Percentiles rank a stretch among this genome's conserved stretches.
These are phyloP conservation scores for Coniferiporia weirii DNA, from an alignment of 1,284 basidiomycete species.

Conservation along the genomic window DNA sequence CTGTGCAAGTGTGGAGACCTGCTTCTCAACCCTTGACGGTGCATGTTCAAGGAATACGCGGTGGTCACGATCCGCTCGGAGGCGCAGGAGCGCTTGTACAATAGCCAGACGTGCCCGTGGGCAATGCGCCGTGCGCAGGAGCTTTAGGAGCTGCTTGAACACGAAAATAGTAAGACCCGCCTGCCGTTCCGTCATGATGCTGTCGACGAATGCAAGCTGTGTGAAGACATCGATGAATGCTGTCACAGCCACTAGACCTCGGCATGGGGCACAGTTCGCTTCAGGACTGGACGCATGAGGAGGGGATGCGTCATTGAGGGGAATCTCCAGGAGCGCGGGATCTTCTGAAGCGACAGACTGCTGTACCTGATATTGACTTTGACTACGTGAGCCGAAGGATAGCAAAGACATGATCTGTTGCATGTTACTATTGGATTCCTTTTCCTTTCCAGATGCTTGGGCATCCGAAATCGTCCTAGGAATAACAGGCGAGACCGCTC, in stretches of 20 bases:
- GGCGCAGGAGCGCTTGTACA: conserved; percentile 84
- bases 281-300: background rate
- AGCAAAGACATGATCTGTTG: conserved; percentile 58
- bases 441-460: conserved; percentile 30
- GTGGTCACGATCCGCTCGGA: conserved; percentile 91
- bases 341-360: conserved; percentile 4
- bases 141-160: conserved; percentile 44
- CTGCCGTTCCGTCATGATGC: conserved; percentile 40
- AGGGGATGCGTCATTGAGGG: background rate
- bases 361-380: conserved; percentile 25
- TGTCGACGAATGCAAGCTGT: conserved; percentile 64
- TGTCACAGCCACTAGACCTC: conserved; percentile 52
- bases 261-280: background rate
- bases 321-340: background rate
- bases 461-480: conserved; percentile 55
- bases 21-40: conserved; percentile 29
- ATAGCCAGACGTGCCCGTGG: conserved; percentile 65
- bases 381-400: conserved; percentile 52
- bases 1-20: conserved; percentile 7
- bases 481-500: conserved; percentile 43
- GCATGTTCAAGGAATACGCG: conserved; percentile 65
- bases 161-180: conserved; percentile 47
- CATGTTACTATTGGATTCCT: conserved; percentile 46
- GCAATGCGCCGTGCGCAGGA: conserved; percentile 44
- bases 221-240: conserved; percentile 64